Conservation (phyloP, 108 stramenopile species). For the Pseudonitzschia multiseries region DNA sequence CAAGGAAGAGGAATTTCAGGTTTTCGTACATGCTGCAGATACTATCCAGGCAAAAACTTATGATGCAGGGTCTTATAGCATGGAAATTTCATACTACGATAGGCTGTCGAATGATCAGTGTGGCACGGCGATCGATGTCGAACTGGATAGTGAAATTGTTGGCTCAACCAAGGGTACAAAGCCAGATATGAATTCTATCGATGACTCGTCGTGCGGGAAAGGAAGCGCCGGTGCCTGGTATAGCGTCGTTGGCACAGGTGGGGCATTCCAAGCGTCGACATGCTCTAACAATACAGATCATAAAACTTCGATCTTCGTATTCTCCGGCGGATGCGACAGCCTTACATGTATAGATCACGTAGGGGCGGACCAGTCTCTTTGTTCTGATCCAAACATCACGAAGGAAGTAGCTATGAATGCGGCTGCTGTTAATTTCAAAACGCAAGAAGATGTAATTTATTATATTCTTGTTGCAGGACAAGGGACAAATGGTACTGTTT, state of each 20-base stretch:
- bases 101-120: conserved; percentile 4
- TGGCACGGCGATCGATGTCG: background rate
- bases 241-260: background rate
- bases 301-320: conserved; percentile 5
- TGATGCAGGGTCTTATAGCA: conserved; percentile 3
- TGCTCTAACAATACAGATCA: background rate
- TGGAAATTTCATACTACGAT: background rate
- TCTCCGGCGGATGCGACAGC: background rate
- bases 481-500: background rate
- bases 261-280: background rate
- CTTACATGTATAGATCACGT: conserved; percentile 6
- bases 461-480: conserved; percentile 11
- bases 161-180: conserved; percentile 2
- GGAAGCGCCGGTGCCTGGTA: conserved; percentile 10
- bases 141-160: background rate
- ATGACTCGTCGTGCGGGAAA: background rate
- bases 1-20: background rate
- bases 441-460: conserved; percentile 12
- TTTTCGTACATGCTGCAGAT: conserved; percentile 11
- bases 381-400: background rate
- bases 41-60: background rate
- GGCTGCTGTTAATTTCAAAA: conserved; percentile 10
- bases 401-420: background rate
- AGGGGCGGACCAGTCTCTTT: background rate
- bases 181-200: conserved; percentile 4